Evolutionary conservation across 78 protist species (phyloP).

Genomic region (Creolimax fragrantissima): DNA sequence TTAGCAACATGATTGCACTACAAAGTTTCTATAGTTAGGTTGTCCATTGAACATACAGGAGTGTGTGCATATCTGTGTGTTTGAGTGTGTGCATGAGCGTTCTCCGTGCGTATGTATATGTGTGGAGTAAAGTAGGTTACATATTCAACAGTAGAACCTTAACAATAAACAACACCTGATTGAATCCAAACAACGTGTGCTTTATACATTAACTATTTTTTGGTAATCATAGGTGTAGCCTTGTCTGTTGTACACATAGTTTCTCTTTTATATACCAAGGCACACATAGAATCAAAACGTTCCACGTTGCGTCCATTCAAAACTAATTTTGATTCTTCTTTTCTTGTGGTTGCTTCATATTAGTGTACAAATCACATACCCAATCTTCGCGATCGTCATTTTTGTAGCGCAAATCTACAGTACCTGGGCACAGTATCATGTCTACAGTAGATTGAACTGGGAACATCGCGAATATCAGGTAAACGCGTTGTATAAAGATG

Average conservation of each 20-base stretch:
- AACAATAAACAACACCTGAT: neutral
- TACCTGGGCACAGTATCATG: neutral
- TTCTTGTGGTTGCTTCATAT: neutral
- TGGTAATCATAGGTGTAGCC: too few relatives aligned
- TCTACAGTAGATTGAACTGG: neutral
- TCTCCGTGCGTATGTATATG: neutral
- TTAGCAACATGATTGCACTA: neutral
- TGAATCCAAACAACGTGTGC: neutral
- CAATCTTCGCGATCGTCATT: neutral
- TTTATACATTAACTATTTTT: neutral
- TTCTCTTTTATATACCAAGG: too few relatives aligned
- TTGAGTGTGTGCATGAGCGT: neutral
- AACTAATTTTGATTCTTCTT: neutral
- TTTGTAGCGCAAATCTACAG: neutral
- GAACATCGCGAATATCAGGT: neutral
- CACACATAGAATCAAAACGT: too few relatives aligned
- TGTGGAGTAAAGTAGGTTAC: neutral
- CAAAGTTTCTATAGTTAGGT: neutral
- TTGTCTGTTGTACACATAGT: too few relatives aligned
- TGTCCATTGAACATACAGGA: neutral
- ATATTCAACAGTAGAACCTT: neutral
- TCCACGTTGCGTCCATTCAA: too few relatives aligned
- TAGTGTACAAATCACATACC: neutral
- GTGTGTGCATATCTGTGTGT: constrained; percentile 11
- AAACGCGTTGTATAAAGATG: neutral